phyloP scores from a whole-genome alignment of 768 basidiomycete genomes.

The Pulveroboletus sp. region DNA sequence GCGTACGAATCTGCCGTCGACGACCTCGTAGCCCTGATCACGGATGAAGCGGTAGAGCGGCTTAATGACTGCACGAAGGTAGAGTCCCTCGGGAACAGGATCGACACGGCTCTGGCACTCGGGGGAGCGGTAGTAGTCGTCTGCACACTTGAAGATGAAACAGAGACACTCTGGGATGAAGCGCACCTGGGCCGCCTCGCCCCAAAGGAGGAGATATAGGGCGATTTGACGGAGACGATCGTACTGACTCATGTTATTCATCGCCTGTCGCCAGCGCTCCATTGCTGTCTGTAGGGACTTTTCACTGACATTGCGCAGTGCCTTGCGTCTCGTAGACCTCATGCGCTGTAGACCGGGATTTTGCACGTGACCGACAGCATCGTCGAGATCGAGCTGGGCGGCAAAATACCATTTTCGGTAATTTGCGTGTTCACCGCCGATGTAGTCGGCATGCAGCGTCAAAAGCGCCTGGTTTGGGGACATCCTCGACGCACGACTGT shows the following conservation, averaged over 20 bases:
- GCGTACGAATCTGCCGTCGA: slow-evolving; percentile 91
- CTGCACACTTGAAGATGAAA: slow-evolving; percentile 99
- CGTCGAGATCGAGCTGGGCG: slow-evolving; percentile 96
- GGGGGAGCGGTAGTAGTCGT: slow-evolving; percentile 98
- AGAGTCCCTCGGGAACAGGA: slow-evolving; percentile 92
- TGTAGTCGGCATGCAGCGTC: slow-evolving; percentile 97
- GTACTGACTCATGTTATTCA: slow-evolving; percentile 99
- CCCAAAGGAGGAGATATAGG: slow-evolving; percentile 93
- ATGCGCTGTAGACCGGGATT: slow-evolving; percentile 87
- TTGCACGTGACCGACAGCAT: slow-evolving; percentile 87
- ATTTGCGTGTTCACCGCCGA: slow-evolving; percentile 96
- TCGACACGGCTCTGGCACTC: slow-evolving; percentile 93
- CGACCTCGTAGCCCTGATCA: slow-evolving; percentile 95
- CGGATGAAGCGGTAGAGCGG: slow-evolving; percentile 95
- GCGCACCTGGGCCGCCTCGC: slow-evolving; percentile 95
- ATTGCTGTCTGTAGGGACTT: slow-evolving; percentile 78
- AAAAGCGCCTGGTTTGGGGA: slow-evolving; percentile 91
- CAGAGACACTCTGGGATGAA: slow-evolving; percentile 96
- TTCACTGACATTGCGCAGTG: slow-evolving; percentile 51
- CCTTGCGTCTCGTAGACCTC: slow-evolving; percentile 60
- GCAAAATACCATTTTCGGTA: slow-evolving; percentile 99
- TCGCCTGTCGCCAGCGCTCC: slow-evolving; percentile 93
- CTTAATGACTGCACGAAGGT: slow-evolving; percentile 84
- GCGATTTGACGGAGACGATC: slow-evolving; percentile 96
- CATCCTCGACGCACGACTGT: slow-evolving; percentile 96